Evolutionary conservation across 441 rosid species (phyloP).

Genomic region (Adansonia rubrostipa): DNA sequence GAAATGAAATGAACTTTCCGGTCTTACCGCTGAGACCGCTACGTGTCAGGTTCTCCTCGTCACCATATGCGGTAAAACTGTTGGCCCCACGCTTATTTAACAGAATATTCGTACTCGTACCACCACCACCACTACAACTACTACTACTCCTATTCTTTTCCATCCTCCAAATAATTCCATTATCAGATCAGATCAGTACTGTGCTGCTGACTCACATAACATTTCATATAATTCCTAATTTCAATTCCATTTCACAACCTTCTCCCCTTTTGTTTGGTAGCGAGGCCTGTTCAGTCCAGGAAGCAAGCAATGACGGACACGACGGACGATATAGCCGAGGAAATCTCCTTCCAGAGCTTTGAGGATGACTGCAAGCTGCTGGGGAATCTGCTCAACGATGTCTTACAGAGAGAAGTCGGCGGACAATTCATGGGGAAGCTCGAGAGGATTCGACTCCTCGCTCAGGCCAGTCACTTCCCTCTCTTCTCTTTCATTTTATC

Average conservation of each 20-base stretch:
- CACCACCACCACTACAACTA: too few species aligned
- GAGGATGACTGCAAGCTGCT: constrained; percentile 94
- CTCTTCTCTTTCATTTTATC: background rate
- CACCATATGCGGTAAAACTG: background rate
- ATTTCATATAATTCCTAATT: background rate
- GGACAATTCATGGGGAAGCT: constrained; percentile 67
- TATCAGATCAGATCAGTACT: background rate
- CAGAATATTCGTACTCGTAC: background rate
- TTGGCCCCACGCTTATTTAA: constrained; percentile 14
- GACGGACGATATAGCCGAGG: constrained; percentile 96
- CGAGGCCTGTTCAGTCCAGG: background rate
- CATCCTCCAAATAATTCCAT: background rate
- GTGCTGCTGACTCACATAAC: background rate
- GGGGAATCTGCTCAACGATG: constrained; percentile 84
- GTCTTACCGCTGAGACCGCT: background rate
- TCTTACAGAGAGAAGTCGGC: constrained; percentile 86
- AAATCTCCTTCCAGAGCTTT: constrained; percentile 88
- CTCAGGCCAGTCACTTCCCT: constrained; percentile 59
- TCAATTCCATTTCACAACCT: background rate
- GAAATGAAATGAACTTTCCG: background rate
- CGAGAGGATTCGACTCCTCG: constrained; percentile 76
- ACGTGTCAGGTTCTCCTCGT: background rate
- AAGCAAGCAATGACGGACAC: constrained; percentile 79
- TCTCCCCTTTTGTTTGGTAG: background rate
- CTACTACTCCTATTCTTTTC: too few species aligned